Evolutionary conservation across 371 early-diverging fungal genomes (phyloP).

Genomic region (Sporodiniella umbellata): DNA sequence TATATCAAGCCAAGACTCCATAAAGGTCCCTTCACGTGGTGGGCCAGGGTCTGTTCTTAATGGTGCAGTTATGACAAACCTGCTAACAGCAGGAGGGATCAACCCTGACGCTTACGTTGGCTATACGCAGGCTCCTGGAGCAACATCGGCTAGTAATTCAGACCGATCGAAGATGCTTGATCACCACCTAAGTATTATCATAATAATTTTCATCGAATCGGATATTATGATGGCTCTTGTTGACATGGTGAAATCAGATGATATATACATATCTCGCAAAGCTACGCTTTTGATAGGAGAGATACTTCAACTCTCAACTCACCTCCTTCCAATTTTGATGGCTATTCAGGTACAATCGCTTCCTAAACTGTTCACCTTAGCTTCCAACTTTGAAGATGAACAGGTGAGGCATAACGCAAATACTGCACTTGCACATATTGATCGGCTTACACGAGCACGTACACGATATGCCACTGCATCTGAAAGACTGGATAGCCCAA

Average conservation of each 20-base stretch:
- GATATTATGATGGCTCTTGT: constrained; percentile 71
- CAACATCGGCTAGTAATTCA: constrained; percentile 30
- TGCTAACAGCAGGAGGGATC: constrained; percentile 30
- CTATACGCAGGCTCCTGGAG: constrained; percentile 7
- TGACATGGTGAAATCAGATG: constrained; percentile 53
- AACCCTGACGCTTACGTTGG: constrained; percentile 19
- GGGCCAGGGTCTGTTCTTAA: constrained; percentile 16
- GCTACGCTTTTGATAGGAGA: constrained; percentile 75
- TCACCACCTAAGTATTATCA: constrained; percentile 67
- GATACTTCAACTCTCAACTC: constrained; percentile 70
- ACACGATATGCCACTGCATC: constrained; percentile 21
- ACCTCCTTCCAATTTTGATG: constrained; percentile 60
- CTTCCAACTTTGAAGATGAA: constrained; percentile 77
- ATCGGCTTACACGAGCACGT: constrained; percentile 49
- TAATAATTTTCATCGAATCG: constrained; percentile 75
- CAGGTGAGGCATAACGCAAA: constrained; percentile 73
- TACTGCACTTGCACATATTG: constrained; percentile 73
- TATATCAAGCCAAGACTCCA: constrained; percentile 6
- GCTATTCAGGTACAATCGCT: constrained; percentile 65
- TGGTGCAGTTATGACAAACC: constrained; percentile 19
- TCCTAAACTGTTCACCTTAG: constrained; percentile 72
- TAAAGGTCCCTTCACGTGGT: constrained; percentile 9
- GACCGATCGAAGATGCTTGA: constrained; percentile 63
- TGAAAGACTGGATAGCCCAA: neutral
- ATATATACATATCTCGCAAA: constrained; percentile 51